These are phyloP conservation scores for Xerocomus spinulosus DNA, from an alignment of 768 basidiomycete species.

Conservation along the genomic window DNA sequence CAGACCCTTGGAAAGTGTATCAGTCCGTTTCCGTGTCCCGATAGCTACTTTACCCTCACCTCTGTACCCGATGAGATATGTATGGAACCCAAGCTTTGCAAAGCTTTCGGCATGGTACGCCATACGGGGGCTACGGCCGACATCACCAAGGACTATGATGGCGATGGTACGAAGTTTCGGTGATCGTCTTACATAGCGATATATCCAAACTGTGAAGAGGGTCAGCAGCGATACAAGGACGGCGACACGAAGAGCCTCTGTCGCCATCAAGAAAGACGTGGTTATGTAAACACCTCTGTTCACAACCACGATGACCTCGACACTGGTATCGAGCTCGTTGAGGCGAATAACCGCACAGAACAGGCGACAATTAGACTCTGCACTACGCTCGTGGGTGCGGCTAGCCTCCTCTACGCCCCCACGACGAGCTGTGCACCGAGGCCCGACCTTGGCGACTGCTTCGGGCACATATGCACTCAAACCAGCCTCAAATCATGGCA, in stretches of 20 bases:
- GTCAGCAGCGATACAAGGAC: slow-evolving; percentile 12
- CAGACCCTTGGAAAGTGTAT: slow-evolving; percentile 57
- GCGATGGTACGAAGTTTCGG: slow-evolving; percentile 64
- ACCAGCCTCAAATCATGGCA: neutral
- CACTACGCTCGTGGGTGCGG: slow-evolving; percentile 20
- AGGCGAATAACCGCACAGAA: slow-evolving; percentile 4
- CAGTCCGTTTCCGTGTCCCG: neutral
- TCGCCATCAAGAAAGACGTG: no score
- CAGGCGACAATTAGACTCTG: slow-evolving; percentile 6
- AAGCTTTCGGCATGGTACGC: slow-evolving; percentile 98
- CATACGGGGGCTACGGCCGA: slow-evolving; percentile 95
- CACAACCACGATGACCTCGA: slow-evolving; percentile 19
- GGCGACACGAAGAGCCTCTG: slow-evolving; percentile 4
- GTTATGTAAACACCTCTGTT: neutral
- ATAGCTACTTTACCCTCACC: slow-evolving; percentile 45
- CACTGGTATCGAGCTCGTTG: slow-evolving; percentile 14
- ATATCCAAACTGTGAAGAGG: slow-evolving; percentile 9
- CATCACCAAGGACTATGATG: slow-evolving; percentile 90
- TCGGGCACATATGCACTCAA: slow-evolving; percentile 23
- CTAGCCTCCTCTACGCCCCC: slow-evolving; percentile 20
- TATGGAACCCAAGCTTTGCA: slow-evolving; percentile 70
- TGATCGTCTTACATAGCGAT: slow-evolving; percentile 15
- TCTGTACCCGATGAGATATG: slow-evolving; percentile 79
- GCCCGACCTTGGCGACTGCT: slow-evolving; percentile 32
- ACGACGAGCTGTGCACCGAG: slow-evolving; percentile 25